A percentile compares a stretch with the other conserved stretches of the same genome.
Evolutionary conservation across 2,329 filamentous ascomycete genomes (phyloP).

Genomic region (Claviceps sp.): DNA sequence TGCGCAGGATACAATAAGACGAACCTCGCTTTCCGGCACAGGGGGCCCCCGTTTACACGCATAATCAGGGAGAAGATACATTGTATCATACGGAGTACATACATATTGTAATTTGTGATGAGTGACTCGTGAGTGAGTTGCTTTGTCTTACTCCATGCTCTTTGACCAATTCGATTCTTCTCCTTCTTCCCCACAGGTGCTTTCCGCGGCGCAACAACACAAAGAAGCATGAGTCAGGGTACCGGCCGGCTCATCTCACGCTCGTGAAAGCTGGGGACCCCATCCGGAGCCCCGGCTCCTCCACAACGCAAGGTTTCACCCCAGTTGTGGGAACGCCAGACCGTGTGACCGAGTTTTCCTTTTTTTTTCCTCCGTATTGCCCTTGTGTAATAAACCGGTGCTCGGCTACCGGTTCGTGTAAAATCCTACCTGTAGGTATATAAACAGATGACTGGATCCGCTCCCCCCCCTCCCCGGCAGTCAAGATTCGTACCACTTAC

Average conservation of each 20-base stretch:
- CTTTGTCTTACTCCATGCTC: not conserved
- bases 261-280: constrained; percentile 1
- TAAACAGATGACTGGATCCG: not conserved
- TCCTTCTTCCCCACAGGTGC: not conserved
- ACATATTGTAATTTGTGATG: too few relatives aligned
- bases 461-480: not conserved
- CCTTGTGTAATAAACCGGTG: too few relatives aligned
- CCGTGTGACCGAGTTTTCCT: not conserved
- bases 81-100: too few relatives aligned
- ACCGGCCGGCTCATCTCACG: not conserved
- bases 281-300: constrained; percentile 5
- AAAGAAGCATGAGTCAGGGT: not conserved
- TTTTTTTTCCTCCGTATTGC: not conserved
- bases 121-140: not conserved
- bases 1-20: too few relatives aligned
- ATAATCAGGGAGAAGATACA: too few relatives aligned
- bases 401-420: too few relatives aligned
- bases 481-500: not conserved
- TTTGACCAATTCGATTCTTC: not conserved
- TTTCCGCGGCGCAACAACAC: not conserved
- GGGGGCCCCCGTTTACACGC: too few relatives aligned
- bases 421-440: not conserved
- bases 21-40: too few relatives aligned
- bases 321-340: not conserved
- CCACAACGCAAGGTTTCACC: constrained; percentile 1